phyloP scores from a whole-genome alignment of 139 green algal genomes.

The Limnomonas spitsbergensis region DNA sequence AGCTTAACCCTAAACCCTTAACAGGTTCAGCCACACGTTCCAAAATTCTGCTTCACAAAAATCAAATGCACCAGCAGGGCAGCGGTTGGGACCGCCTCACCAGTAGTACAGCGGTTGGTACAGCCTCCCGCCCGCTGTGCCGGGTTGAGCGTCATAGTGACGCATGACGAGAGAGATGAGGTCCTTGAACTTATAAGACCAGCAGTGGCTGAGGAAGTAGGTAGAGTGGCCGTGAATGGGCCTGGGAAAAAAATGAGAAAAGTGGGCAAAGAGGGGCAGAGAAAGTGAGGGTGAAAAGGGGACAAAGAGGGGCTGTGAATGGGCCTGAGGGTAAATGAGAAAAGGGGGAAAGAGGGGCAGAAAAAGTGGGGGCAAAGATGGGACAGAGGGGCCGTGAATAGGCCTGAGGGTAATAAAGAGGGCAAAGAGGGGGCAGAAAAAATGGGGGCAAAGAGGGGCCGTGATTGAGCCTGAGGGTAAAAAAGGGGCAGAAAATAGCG shows the following conservation, averaged over 20 bases:
- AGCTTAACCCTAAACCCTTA: no score
- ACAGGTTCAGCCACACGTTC: no score
- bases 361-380: not conserved
- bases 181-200: slow-evolving; percentile 38
- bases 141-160: slow-evolving; percentile 37
- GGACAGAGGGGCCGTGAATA: not conserved
- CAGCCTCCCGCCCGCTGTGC: not conserved
- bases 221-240: slow-evolving; percentile 2
- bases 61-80: not conserved
- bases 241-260: not conserved
- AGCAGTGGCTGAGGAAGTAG: not conserved
- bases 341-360: not conserved
- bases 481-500: no score
- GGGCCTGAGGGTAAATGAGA: slow-evolving; percentile 19
- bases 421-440: no score
- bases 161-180: slow-evolving; percentile 33
- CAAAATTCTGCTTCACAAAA: no score
- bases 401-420: not conserved
- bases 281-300: not conserved
- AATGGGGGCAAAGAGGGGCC: no score
- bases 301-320: no score
- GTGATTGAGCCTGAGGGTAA: no score
- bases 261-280: not conserved
- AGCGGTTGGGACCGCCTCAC: not conserved
- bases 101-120: slow-evolving; percentile 22